Percentiles rank a stretch among this genome's conserved stretches.
phyloP scores from a whole-genome alignment of 2,329 filamentous ascomycete species.

The Diaporthe batatas region DNA sequence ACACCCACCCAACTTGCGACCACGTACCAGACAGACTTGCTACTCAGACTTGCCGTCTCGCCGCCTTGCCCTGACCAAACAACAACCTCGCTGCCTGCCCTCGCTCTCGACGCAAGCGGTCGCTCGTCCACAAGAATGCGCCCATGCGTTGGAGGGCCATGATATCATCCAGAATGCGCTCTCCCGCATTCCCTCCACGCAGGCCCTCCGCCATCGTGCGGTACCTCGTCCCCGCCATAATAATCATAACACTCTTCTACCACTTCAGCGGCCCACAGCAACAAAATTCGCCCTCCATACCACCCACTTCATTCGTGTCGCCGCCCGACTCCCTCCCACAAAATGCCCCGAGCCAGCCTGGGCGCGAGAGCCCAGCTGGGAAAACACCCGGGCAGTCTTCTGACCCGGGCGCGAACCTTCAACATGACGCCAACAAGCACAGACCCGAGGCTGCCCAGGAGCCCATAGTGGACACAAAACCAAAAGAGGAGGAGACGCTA shows the following conservation, averaged over 20 bases:
- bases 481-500: constrained; percentile 30
- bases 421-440: constrained; percentile 38
- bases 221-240: constrained; percentile 52
- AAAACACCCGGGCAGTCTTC: constrained; percentile 34
- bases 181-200: constrained; percentile 55
- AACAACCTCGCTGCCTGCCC: background rate
- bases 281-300: constrained; percentile 1
- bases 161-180: constrained; percentile 50
- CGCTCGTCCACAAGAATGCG: constrained; percentile 36
- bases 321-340: constrained; percentile 3
- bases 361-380: constrained; percentile 37
- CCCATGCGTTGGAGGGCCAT: constrained; percentile 43
- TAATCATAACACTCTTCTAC: constrained; percentile 51
- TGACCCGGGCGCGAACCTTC: constrained; percentile 34
- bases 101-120: constrained; percentile 21
- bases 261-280: constrained; percentile 44
- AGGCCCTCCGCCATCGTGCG: constrained; percentile 56
- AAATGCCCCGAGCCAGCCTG: constrained; percentile 25
- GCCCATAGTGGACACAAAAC: constrained; percentile 26
- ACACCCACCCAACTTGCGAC: constrained; percentile 16
- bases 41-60: too few species aligned
- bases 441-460: constrained; percentile 31
- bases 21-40: constrained; percentile 9
- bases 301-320: constrained; percentile 5
- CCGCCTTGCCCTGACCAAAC: background rate